Conservation (phyloP, 148 eudicot genomes). For the Arbutus unedo region DNA sequence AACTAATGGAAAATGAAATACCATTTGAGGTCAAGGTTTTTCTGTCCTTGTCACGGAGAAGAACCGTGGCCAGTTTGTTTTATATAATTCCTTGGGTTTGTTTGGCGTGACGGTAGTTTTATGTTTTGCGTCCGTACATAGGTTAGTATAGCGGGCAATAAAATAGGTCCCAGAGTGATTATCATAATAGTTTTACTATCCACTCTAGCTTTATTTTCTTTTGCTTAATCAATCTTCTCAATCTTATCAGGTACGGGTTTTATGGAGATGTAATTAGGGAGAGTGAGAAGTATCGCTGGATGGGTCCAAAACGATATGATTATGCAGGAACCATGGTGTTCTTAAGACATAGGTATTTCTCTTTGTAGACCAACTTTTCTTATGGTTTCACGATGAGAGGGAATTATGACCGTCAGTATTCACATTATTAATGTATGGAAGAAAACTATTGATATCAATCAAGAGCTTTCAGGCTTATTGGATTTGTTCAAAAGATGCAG, state of each 20-base stretch:
- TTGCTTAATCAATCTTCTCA: constrained; percentile 9
- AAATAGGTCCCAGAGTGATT: background rate
- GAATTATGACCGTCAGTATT: background rate
- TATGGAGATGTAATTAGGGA: constrained; percentile 96
- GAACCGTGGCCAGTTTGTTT: background rate
- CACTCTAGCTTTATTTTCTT: constrained; percentile 2
- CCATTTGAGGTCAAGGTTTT: background rate
- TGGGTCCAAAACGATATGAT: constrained; percentile 98
- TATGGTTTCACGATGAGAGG: background rate
- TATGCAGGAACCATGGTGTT: constrained; percentile 93
- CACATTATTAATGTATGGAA: background rate
- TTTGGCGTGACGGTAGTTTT: background rate
- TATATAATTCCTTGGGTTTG: background rate
- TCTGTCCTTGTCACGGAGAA: constrained; percentile 4
- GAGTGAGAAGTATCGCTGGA: constrained; percentile 96
- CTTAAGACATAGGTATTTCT: constrained; percentile 70
- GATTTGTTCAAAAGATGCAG: background rate
- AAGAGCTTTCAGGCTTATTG: background rate
- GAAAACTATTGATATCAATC: background rate
- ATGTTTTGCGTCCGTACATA: too few relatives aligned
- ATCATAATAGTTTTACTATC: background rate
- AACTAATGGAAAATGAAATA: background rate
- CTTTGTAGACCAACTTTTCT: background rate
- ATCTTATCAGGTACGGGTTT: constrained; percentile 75
- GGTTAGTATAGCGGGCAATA: background rate